Base-by-base conservation (phyloP, 495 filamentous ascomycete genomes). In the Darksidea phi region DNA sequence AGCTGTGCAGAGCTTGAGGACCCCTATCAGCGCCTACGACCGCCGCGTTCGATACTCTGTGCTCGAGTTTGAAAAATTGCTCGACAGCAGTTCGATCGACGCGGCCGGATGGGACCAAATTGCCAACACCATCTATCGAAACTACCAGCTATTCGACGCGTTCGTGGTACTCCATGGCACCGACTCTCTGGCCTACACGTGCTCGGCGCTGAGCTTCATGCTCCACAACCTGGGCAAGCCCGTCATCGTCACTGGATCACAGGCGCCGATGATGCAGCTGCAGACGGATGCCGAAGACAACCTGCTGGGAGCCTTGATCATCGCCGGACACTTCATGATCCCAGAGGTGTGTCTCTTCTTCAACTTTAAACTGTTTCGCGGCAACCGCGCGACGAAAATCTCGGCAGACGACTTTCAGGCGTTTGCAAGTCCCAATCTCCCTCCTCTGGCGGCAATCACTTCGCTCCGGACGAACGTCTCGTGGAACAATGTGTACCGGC, bases 131-230 rank as follows among this genome's bases (percentile, higher is more conserved):
- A 77, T 88, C 50, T 76, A 77, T 56, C 72, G 83, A 45, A 98
- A 98, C 74, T 98, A 97, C 74, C 83, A 85, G 49, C 82, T 90
- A 3, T 98, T 91, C 70, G 94, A 97, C 73, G 91, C 86, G 20
- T 98, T 98, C 70, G 91, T 98, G 10, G 80, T 98, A 17, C 82
- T 97, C n/a, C 94, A 98, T 73, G 94, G 94, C 62, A 98, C 94
- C 1, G 94, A 98, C 72, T 91, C 86, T 54, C 78, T 97, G 53
- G 88, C 92, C 10, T 97, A 96, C 72, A 95, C 91, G 0, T 89
- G 88, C 68, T 96, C 91, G 5, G 92, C 92, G 1, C 77, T 97
- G 49, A 91, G 89, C 65, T 97, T 97, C 76, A 97, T 96, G 92
- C 80, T 97, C 61, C 84, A 88, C 49, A 88, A 95, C 67, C 79